phyloP scores from a whole-genome alignment of 2,329 filamentous ascomycete genomes.

The Aspergillus ruber region DNA sequence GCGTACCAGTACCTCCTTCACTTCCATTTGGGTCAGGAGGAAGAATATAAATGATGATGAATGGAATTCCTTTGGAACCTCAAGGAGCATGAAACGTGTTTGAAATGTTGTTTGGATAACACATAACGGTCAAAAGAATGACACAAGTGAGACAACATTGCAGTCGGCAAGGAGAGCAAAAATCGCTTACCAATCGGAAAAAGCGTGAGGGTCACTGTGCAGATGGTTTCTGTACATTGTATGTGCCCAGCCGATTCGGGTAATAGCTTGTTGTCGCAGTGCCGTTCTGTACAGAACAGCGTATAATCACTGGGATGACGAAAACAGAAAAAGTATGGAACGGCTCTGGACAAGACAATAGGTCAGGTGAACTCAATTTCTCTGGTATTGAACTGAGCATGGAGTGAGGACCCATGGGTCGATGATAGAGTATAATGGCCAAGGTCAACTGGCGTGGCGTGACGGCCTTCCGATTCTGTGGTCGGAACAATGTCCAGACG shows the following conservation, averaged over 20 bases:
- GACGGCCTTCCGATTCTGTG: no score
- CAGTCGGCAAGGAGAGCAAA: conserved; percentile 2
- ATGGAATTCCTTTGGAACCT: not conserved
- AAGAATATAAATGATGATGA: not conserved
- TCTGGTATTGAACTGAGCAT: no score
- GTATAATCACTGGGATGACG: no score
- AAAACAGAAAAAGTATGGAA: no score
- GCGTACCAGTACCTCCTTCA: no score
- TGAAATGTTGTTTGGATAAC: not conserved
- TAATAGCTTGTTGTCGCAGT: not conserved
- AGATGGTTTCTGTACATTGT: not conserved
- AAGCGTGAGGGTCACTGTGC: not conserved
- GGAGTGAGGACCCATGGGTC: no score
- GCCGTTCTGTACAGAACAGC: no score
- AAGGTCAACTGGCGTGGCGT: no score
- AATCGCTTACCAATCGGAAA: not conserved
- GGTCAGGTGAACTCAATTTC: no score
- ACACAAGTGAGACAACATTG: not conserved
- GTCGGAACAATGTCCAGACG: no score
- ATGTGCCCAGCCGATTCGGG: not conserved
- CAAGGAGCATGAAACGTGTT: not conserved
- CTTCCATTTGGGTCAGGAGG: not conserved
- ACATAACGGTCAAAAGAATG: not conserved
- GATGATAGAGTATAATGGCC: no score
- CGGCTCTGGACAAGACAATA: no score